Evolutionary conservation across 257 asterid genomes (phyloP).

Genomic region (Voacanga thouarsii): DNA sequence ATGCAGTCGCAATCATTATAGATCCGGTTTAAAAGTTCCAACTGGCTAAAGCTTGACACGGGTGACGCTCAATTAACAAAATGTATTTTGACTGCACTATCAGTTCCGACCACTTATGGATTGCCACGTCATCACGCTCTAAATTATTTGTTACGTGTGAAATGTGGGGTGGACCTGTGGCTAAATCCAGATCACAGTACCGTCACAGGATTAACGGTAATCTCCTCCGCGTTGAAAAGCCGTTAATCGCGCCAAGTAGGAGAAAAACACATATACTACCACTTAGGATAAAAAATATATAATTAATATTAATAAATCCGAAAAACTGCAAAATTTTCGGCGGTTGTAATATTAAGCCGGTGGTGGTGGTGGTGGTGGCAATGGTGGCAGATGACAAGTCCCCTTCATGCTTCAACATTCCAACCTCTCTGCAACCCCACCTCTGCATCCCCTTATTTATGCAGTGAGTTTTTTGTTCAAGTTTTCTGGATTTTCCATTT

Average conservation of each 20-base stretch:
- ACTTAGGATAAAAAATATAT: not conserved
- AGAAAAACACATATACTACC: not conserved
- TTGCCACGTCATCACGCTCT: not conserved
- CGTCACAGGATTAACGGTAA: slow-evolving; percentile 5
- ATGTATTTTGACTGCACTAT: not conserved
- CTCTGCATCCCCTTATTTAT: slow-evolving; percentile 11
- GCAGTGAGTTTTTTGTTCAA: slow-evolving; percentile 9
- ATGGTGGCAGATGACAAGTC: slow-evolving; percentile 66
- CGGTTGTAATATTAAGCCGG: slow-evolving; percentile 30
- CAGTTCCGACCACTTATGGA: not conserved
- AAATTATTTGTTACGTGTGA: slow-evolving; percentile 3
- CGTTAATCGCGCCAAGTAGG: slow-evolving; percentile 35
- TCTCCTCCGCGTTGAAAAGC: slow-evolving; percentile 16
- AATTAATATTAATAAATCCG: slow-evolving; percentile 4
- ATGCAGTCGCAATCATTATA: slow-evolving; percentile 17
- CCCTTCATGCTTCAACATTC: slow-evolving; percentile 57
- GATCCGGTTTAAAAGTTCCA: not conserved
- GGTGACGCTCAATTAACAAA: not conserved
- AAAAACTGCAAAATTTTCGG: slow-evolving; percentile 25
- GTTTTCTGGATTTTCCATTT: slow-evolving; percentile 24
- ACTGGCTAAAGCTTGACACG: not conserved
- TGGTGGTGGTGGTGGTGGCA: slow-evolving; percentile 26
- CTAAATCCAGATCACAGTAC: not conserved
- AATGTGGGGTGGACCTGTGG: not conserved
- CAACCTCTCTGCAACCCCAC: slow-evolving; percentile 48